phyloP scores from a whole-genome alignment of 768 basidiomycete species.

The Gymnopilus dilepis region DNA sequence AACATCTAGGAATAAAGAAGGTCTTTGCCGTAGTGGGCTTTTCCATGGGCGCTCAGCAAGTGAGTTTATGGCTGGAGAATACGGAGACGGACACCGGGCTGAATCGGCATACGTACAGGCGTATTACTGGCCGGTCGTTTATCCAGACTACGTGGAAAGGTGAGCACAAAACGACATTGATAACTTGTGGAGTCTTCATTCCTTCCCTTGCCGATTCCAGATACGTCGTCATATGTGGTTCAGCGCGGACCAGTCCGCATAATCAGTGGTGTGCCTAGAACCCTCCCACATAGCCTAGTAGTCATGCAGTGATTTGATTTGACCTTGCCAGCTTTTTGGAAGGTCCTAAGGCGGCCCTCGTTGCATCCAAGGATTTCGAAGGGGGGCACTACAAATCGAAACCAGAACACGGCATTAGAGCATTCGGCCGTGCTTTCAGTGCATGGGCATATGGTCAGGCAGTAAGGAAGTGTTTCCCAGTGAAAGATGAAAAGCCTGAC shows the following conservation, averaged over 20 bases:
- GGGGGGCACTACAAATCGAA: constrained; percentile 53
- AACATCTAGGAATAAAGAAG: constrained; percentile 50
- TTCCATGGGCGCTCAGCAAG: constrained; percentile 66
- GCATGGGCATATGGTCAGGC: constrained; percentile 66
- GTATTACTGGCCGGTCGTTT: constrained; percentile 62
- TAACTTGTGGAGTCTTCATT: no score
- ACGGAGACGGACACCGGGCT: neutral
- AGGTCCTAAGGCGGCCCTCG: constrained; percentile 59
- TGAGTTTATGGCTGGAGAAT: neutral
- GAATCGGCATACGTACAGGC: constrained; percentile 41
- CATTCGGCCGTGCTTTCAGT: constrained; percentile 59
- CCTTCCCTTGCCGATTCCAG: constrained; percentile 21
- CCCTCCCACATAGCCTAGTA: neutral
- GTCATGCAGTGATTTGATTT: no score
- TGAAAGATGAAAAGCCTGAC: neutral
- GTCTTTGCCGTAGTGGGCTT: constrained; percentile 56
- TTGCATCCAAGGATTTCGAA: constrained; percentile 59
- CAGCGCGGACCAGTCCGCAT: constrained; percentile 59
- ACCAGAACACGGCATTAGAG: constrained; percentile 56
- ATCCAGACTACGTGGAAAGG: constrained; percentile 59
- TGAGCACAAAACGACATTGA: no score
- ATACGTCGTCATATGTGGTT: constrained; percentile 56
- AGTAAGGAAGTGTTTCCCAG: constrained; percentile 31
- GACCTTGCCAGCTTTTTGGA: constrained; percentile 55
- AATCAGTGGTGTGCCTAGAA: constrained; percentile 46